Base-by-base conservation (phyloP, 2,329 filamentous ascomycete species). In the Penicillium sp. region DNA sequence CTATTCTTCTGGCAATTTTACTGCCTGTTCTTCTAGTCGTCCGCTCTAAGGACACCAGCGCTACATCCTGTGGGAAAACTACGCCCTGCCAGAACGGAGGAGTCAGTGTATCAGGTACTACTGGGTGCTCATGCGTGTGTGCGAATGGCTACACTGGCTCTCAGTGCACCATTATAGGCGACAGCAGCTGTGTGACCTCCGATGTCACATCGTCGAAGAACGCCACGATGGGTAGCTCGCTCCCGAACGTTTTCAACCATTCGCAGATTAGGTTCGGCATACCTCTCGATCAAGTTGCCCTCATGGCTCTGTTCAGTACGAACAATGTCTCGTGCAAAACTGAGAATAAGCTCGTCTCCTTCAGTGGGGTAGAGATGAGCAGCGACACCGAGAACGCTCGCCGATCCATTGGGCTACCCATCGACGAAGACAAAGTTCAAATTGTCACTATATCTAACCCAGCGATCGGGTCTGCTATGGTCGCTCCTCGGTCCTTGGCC, bases 281-380 rank as follows among this genome's bases (percentile, higher is more conserved):
- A 44, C 84, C 90, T 0, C 82, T 99, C 1, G 85, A 89, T 43
- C 81, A 84, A 3, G 84, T 84, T 0, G 82, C 82, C 7, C 84
- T 98, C 50, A 77, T 96, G 54, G 86, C 87, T 1, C 84, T 91
- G 49, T 90, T 98, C 73, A 93, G 89, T 67, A 77, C 82, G 6
- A 84, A 84, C 29, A 88, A 89, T 62, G 79, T 96, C 16, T 92
- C 90, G 52, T 99, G 95, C 74, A 85, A 86, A 8, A 86, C 88
- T 0, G 89, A 97, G 72, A 98, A 98, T 67, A 88, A 91, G 0
- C 81, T 99, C 4, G 88, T 98, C 16, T 91, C 90, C 0, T 96
- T 97, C 73, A 84, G 90, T 64, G 88, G 87, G 58, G 71, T 68
- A 42, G 43, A 58, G 2, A 45, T 52, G 3, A 42, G 42, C 19